Base-by-base conservation (phyloP, 345 rosid genomes). In the Ricinus communis region DNA sequence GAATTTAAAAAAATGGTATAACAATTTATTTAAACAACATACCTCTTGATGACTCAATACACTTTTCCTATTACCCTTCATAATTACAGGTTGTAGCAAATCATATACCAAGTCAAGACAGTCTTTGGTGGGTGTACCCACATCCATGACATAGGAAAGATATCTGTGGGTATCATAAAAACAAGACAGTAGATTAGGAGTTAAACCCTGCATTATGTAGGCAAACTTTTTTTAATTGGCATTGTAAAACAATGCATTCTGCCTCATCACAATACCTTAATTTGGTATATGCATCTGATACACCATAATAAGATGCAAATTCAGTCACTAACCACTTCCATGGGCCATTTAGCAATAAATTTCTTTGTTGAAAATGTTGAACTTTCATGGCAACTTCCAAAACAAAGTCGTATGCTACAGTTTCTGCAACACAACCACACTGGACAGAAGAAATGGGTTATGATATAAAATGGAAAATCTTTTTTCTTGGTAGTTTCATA, bases 301-400 rank as follows among this genome's bases (percentile, higher is more conserved):
- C 58, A 13, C 79, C 79, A 76, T 76, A 76, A 49, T 69, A 70
- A 61, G 70, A 55, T 22, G 79, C 79, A 70, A 76, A 76, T 38
- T 76, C 79, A 54, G 65, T 56, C 66, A 76, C 79, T 50, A 76
- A 27, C 79, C 79, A 76, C 47, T 76, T 76, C 79, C 79, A 76
- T 7, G 74, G 70, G n/a, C 74, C 79, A 76, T 63, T 59, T 36
- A 76, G 65, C 51, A 64, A 38, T 47, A 76, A 65, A 24, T 38
- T 70, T 63, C 74, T 63, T 57, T 70, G 74, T 65, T 55, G 79
- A 76, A 76, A 76, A 8, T 49, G 47, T 64, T 69, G 74, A 40
- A 64, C 69, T 70, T 69, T 76, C 70, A 76, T 70, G 13, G 79
- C 79, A 69, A 64, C 71, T 76, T 76, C 79, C 66, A 76, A 50